These are phyloP conservation scores for Chaetomiaceae sp. DNA, from an alignment of 2,329 filamentous ascomycete genomes.

Conservation along the genomic window DNA sequence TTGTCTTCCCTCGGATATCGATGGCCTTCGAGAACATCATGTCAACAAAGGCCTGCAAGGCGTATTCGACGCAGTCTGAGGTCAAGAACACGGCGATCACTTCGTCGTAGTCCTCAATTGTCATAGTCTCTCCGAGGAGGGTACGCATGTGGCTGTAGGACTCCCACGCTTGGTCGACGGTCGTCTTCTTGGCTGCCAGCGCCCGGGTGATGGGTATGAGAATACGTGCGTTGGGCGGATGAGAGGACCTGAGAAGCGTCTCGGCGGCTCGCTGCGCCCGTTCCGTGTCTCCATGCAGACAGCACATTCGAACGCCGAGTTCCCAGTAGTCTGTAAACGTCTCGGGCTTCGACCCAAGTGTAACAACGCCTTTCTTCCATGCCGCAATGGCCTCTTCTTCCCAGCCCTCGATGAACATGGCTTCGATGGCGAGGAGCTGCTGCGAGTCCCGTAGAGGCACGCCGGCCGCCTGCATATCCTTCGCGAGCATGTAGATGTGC, in stretches of 20 bases:
- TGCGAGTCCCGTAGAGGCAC: conserved; percentile 52
- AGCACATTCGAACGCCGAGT: conserved; percentile 62
- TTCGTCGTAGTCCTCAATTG: conserved; percentile 70
- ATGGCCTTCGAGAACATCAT: conserved; percentile 70
- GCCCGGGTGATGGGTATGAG: conserved; percentile 66
- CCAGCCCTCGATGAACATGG: conserved; percentile 60
- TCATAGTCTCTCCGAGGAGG: conserved; percentile 56
- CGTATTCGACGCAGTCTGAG: conserved; percentile 59
- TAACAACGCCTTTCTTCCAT: conserved; percentile 56
- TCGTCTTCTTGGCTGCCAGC: conserved; percentile 51
- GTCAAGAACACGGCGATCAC: conserved; percentile 68
- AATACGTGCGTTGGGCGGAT: conserved; percentile 49
- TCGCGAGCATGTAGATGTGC: conserved; percentile 57
- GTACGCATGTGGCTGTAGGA: conserved; percentile 62
- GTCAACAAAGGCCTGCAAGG: conserved; percentile 75
- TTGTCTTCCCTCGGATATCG: conserved; percentile 40
- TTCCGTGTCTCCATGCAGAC: conserved; percentile 52
- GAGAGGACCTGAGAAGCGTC: conserved; percentile 45
- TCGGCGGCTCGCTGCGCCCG: conserved; percentile 55
- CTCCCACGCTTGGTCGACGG: conserved; percentile 57
- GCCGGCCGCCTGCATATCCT: conserved; percentile 61
- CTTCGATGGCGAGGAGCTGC: conserved; percentile 63
- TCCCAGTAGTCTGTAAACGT: conserved; percentile 56
- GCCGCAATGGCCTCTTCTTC: conserved; percentile 56
- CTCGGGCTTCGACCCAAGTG: conserved; percentile 46